Conservation (phyloP, 768 basidiomycete genomes). For the Suillus occidentalis region DNA sequence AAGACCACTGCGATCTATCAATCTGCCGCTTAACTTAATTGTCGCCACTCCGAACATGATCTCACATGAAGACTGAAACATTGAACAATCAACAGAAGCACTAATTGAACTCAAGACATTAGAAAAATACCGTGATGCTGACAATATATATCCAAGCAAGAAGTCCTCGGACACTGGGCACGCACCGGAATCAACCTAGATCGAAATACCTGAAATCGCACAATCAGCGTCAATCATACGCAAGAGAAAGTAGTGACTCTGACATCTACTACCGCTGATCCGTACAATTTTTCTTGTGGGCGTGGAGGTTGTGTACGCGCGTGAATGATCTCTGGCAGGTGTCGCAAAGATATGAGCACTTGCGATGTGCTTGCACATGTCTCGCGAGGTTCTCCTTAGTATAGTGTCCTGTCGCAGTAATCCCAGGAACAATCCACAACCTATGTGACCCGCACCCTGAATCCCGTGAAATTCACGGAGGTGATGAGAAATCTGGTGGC, state of each 20-base stretch:
- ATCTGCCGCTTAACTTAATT: neutral
- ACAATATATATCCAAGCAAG: no score
- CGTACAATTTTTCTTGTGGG: neutral
- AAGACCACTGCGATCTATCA: neutral
- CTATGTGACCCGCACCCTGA: fast-evolving
- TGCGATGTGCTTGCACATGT: neutral
- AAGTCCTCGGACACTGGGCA: no score
- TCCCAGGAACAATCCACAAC: neutral
- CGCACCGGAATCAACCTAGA: neutral
- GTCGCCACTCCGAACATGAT: no score
- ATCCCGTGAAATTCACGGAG: neutral
- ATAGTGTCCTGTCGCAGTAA: fast-evolving
- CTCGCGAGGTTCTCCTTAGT: neutral
- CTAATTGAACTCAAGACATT: neutral
- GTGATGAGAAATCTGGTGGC: neutral
- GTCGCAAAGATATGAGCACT: neutral
- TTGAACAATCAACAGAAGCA: neutral
- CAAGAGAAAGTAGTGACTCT: neutral
- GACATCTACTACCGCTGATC: neutral
- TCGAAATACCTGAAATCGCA: neutral
- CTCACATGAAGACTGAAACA: no score
- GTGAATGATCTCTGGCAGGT: neutral
- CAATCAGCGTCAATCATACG: neutral
- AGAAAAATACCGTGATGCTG: neutral
- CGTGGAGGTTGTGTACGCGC: neutral